phyloP scores from a whole-genome alignment of 2,329 filamentous ascomycete genomes.

The Sclerotinia trifoliorum region DNA sequence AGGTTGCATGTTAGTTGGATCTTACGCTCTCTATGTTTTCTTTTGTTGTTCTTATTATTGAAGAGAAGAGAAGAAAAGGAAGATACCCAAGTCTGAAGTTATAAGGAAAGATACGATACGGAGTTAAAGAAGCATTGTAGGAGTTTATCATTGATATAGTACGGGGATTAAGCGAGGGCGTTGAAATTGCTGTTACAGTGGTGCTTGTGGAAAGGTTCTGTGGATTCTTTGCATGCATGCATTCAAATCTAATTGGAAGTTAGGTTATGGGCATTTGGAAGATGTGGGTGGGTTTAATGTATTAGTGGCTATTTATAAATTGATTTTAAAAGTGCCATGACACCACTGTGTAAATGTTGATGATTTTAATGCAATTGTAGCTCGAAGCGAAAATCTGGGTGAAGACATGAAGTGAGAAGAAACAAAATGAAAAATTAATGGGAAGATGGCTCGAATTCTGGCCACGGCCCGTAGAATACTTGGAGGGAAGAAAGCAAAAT shows the following conservation, averaged over 20 bases:
- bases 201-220: not conserved
- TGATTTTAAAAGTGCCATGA: not conserved
- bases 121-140: not conserved
- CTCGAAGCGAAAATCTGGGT: not conserved
- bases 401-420: not conserved
- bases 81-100: not conserved
- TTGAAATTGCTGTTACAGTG: not conserved
- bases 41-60: not conserved
- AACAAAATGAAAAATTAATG: not conserved
- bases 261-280: not conserved
- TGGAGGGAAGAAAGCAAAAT: not conserved
- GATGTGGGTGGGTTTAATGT: not conserved
- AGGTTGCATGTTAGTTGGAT: not conserved
- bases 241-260: not conserved
- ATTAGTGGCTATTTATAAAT: conserved; percentile 3
- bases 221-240: not conserved
- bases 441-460: not conserved
- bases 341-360: not conserved
- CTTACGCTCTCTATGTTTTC: not conserved
- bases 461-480: not conserved
- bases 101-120: not conserved
- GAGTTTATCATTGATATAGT: not conserved
- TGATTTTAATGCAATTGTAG: not conserved
- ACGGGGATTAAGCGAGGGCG: not conserved
- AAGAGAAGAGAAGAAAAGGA: not conserved